Evolutionary conservation across 208 protist species (phyloP).

Genomic region (Novymonas esmeraldas): DNA sequence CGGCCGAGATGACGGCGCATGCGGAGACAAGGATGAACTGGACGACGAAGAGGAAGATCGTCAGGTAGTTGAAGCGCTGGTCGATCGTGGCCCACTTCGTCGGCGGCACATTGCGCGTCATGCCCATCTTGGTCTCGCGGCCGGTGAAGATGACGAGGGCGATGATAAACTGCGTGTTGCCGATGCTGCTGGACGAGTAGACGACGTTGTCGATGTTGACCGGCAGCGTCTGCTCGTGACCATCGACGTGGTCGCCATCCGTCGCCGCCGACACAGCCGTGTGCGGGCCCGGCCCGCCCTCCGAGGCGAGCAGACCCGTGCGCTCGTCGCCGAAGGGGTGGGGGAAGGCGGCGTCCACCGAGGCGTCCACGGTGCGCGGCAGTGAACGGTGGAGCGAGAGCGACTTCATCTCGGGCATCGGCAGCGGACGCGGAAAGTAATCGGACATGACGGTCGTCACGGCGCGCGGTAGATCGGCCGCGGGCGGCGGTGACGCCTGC

Average conservation of each 20-base stretch:
- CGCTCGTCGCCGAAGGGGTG: neutral
- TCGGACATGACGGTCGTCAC: neutral
- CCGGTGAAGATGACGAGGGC: conserved; percentile 93
- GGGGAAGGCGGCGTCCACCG: neutral
- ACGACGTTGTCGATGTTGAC: conserved; percentile 77
- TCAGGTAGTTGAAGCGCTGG: conserved; percentile 71
- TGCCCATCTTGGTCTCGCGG: conserved; percentile 91
- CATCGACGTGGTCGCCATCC: conserved; percentile 4
- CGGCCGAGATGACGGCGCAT: conserved; percentile 66
- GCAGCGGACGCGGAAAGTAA: conserved; percentile 1
- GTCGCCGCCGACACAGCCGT: no score
- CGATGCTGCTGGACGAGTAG: conserved; percentile 68
- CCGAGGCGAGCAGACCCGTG: conserved; percentile 1
- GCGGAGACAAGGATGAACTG: conserved; percentile 83
- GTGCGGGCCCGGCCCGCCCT: no score
- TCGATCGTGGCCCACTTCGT: conserved; percentile 94
- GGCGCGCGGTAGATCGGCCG: neutral
- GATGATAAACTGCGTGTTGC: conserved; percentile 85
- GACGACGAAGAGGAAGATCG: conserved; percentile 88
- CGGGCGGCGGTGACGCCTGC: neutral
- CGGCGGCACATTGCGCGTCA: conserved; percentile 75
- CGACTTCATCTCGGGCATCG: conserved; percentile 13
- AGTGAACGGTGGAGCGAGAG: conserved; percentile 8
- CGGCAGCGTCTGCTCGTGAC: conserved; percentile 25
- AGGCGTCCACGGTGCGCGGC: neutral